Percentiles rank a stretch among this genome's conserved stretches.
Evolutionary conservation across 2,329 filamentous ascomycete species (phyloP).

Genomic region (Penicillium sp.): DNA sequence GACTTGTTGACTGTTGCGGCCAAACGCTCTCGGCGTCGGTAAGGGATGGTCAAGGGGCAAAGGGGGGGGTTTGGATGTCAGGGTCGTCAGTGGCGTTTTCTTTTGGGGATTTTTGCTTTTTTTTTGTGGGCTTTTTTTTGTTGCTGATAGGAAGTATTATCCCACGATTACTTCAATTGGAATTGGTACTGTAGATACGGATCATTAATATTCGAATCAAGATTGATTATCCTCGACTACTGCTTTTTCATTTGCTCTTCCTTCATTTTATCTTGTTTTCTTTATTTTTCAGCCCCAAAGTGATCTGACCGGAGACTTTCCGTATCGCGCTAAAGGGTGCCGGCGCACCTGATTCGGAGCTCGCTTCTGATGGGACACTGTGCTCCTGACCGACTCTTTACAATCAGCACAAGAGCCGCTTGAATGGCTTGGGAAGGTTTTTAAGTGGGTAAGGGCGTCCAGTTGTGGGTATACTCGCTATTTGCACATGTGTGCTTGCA

Average conservation of each 20-base stretch:
- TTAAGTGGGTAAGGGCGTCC: not conserved
- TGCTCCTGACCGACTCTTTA: slow-evolving; percentile 20
- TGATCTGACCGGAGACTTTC: slow-evolving; percentile 5
- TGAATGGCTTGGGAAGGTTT: not conserved
- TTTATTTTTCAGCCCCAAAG: slow-evolving; percentile 11
- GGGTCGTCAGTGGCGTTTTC: not conserved
- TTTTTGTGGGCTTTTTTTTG: too few relatives aligned
- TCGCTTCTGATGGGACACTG: not conserved
- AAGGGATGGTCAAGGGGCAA: slow-evolving; percentile 3
- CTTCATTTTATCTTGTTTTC: not conserved
- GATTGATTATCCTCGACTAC: not conserved
- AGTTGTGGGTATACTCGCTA: not conserved
- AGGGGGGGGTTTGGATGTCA: not conserved
- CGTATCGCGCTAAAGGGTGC: slow-evolving; percentile 6
- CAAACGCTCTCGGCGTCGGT: slow-evolving; percentile 1
- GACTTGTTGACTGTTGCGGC: slow-evolving; percentile 10
- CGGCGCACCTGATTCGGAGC: not conserved
- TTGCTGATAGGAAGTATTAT: not conserved
- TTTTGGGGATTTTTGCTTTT: not conserved
- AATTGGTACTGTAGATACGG: not conserved
- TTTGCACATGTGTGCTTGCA: not conserved
- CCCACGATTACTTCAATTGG: not conserved
- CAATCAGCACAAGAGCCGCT: not conserved
- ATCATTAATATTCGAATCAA: not conserved
- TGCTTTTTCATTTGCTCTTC: not conserved